phyloP scores from a whole-genome alignment of 345 rosid genomes.

The Streptanthus diversifolius region DNA sequence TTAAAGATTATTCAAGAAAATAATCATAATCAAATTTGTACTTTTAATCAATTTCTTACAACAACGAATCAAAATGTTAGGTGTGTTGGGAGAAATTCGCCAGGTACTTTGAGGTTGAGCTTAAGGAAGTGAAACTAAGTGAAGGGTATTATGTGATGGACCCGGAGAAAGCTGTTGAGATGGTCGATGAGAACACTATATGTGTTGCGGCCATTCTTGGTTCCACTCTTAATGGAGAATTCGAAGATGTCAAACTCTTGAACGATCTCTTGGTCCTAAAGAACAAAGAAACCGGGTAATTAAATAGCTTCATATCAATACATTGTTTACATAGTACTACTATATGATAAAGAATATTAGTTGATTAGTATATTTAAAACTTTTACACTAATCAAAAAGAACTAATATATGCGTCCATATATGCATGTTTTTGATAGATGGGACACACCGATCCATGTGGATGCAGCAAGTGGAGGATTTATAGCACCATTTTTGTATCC shows the following conservation, averaged over 20 bases:
- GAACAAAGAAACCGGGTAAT: slow-evolving; percentile 45
- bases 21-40: background rate
- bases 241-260: slow-evolving; percentile 59
- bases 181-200: slow-evolving; percentile 67
- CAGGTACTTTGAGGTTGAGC: slow-evolving; percentile 64
- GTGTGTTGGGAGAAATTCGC: slow-evolving; percentile 76
- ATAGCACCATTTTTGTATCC: slow-evolving; percentile 59
- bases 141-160: slow-evolving; percentile 67
- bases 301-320: background rate
- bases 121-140: slow-evolving; percentile 53
- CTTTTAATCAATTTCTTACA: background rate
- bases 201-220: slow-evolving; percentile 66
- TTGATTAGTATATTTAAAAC: background rate
- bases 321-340: background rate
- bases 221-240: slow-evolving; percentile 63
- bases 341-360: background rate
- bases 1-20: background rate
- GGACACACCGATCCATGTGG: slow-evolving; percentile 65
- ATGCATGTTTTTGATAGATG: slow-evolving; percentile 32
- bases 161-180: slow-evolving; percentile 50
- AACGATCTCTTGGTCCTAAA: slow-evolving; percentile 47
- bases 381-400: background rate
- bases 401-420: background rate
- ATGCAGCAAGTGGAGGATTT: slow-evolving; percentile 66
- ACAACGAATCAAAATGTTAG: slow-evolving; percentile 3